Evolutionary conservation across 257 asterid species (phyloP), one percentile per base, ranked within the genome.

Genomic region (Vinca minor): DNA sequence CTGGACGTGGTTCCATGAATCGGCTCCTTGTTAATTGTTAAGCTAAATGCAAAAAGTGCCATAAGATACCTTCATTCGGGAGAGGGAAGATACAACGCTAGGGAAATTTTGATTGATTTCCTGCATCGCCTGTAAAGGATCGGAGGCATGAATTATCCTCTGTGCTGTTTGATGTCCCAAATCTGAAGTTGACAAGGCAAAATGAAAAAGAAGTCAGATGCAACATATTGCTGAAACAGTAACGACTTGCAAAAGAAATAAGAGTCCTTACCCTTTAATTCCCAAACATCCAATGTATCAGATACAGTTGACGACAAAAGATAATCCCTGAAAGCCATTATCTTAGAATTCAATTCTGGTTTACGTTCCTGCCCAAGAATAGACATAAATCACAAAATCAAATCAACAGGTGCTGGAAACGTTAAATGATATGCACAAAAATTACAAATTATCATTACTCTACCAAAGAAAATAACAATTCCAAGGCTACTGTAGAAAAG

Each of bases 111-210:
- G 98, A 78, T 81, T 93, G 74, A 93, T 93, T 77, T 89, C 98
- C 77, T 83, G 95, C 98, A 93, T 89, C 13, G 86, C 65, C 76
- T 87, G 97, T 81, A 93, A 79, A 67, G 98, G 98, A 79, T 93
- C 95, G 72, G 98, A 85, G 35, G 98, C 95, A 59, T 85, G 97
- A 78, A 93, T 85, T 44, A 93, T 93, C 80, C 96, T 82, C 83
- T 93, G 98, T 45, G 97, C 94, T 69, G 98, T 89, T 84, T 93
- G 98, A 79, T 93, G 98, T 62, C 98, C 98, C 66, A 89, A 73
- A 78, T 93, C 98, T 93, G 91, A 36, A 52, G 72, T 56, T 67
- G 68, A 39, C 49, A 55, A 48, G 69, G 58, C 18, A 64, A 67
- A 32, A 62, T 59, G 39, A 47, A 23, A 21, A 18, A 26, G n/a